Base-by-base conservation (phyloP, 2,329 filamentous ascomycete genomes). In the Cladobotryum mycophilum region DNA sequence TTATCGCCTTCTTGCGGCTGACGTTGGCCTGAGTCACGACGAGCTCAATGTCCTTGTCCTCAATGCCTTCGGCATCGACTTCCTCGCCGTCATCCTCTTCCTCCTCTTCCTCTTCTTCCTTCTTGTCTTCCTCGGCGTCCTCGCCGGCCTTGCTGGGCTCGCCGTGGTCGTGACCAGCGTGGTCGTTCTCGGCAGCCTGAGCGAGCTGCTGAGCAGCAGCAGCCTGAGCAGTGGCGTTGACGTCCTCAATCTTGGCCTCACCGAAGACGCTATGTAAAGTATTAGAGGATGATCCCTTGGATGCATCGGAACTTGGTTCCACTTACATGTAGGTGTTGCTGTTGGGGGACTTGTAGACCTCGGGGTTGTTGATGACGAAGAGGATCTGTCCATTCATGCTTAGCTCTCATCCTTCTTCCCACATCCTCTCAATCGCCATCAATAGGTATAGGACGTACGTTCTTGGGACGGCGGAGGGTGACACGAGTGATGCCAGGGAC, bases 261-360 rank as follows among this genome's bases (percentile, higher is more conserved):
- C 93, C 93, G 71, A 99, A 99, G 75, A 97, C 95, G 76, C 92
- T 96, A 63, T 53, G n/a, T 36, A 41, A 41, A 55, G 30, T 35
- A 45, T 61, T 25, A 55, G 49, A 42, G 48, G 30, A 54, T 41
- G 42, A 38, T 42, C 3, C 20, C 14, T 25, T 2, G 6, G 33
- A 15, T 30, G 25, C 25, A 30, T 30, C 25, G 25, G 8, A 30
- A 30, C 25, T 30, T 25, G 25, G 30, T 38, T 38, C 20, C 49
- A 73, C 90, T 83, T 76, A 97, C 92, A 99, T 99, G 84, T 92
- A 99, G 71, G 92, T 97, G 84, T 97, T 97, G 87, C 89, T 96
- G 76, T 89, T 89, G 63, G 93, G 92, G 54, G 92, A 96, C 80
- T 96, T 96, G 86, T 96, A 99, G 72, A 99, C 93, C 75, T 99